Evolutionary conservation across 495 filamentous ascomycete species (phyloP), one percentile per base, ranked within the genome.

Genomic region (Hypoxylon lenormandii): DNA sequence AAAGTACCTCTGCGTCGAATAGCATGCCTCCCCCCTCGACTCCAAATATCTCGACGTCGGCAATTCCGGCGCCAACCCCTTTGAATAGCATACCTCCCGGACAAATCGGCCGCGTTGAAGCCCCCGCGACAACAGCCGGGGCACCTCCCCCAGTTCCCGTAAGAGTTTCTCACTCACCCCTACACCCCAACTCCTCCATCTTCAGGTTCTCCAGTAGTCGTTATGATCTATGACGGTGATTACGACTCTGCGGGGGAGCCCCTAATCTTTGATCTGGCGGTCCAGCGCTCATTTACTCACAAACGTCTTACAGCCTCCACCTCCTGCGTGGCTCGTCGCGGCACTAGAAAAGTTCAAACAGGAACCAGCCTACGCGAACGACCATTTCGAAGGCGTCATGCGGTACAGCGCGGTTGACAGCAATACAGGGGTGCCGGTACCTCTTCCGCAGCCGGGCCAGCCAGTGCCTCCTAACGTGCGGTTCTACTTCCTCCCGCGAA

Each of bases 341-440:
- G 87, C 90, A 46, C 86, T 97, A 36, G 75, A 81, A 36, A 78
- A 84, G 23, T 85, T 97, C 23, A 75, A 75, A 49, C 77, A 83
- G 48, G 70, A 73, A 66, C 71, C 72, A 11, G 74, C 76, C 6
- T 91, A 96, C 72, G 89, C 90, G 11, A 84, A 88, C 60, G 92
- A 97, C 74, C 80, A 80, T 8, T 97, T 97, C 74, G 93, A 97
- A 78, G 89, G 85, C 60, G 81, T 88, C 19, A 98, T 98, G 94
- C 90, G 92, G 33, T 91, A 94, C 80, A 90, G 85, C 50, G 85
- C 90, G 10, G 84, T 96, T 49, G 87, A 95, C 76, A 82, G 80
- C 15, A 81, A 84, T 52, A 93, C 90, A 18, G 84, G 87, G 64
- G 60, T 78, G 13, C 84, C 80, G 21, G 81, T 86, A 47, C 69